Evolutionary conservation across 148 eudicot species (phyloP).

Genomic region (Vaccinium vitisidaea): DNA sequence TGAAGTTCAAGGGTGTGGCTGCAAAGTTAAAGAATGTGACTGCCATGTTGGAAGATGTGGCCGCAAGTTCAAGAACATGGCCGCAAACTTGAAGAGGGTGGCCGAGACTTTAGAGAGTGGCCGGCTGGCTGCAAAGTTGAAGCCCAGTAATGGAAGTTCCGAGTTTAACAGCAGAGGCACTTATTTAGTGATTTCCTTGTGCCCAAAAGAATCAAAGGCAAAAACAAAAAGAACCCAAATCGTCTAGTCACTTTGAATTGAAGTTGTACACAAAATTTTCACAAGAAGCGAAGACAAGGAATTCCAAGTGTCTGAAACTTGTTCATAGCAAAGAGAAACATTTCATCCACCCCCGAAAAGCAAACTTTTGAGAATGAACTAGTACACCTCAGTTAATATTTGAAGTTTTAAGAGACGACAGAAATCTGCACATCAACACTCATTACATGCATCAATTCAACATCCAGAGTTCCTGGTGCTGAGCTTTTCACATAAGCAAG

Average conservation of each 20-base stretch:
- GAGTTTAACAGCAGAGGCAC: not conserved
- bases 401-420: not conserved
- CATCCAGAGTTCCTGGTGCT: not conserved
- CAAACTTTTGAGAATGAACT: not conserved
- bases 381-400: not conserved
- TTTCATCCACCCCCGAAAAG: not conserved
- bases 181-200: not conserved
- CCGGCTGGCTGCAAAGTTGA: too few species aligned
- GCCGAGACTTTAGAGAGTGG: too few species aligned
- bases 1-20: too few species aligned
- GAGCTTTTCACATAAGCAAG: not conserved
- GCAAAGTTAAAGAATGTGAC: too few species aligned
- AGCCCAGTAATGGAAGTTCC: not conserved
- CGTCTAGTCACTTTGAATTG: too few species aligned
- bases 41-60: too few species aligned
- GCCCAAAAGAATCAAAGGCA: not conserved
- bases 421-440: not conserved
- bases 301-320: not conserved
- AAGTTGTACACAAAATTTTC: not conserved
- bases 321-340: not conserved
- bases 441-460: not conserved
- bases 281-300: not conserved
- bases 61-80: too few species aligned
- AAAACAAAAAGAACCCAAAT: not conserved
- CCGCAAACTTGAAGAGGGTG: too few species aligned